Evolutionary conservation across 768 basidiomycete species (phyloP).

Genomic region (Trametes cingulata): DNA sequence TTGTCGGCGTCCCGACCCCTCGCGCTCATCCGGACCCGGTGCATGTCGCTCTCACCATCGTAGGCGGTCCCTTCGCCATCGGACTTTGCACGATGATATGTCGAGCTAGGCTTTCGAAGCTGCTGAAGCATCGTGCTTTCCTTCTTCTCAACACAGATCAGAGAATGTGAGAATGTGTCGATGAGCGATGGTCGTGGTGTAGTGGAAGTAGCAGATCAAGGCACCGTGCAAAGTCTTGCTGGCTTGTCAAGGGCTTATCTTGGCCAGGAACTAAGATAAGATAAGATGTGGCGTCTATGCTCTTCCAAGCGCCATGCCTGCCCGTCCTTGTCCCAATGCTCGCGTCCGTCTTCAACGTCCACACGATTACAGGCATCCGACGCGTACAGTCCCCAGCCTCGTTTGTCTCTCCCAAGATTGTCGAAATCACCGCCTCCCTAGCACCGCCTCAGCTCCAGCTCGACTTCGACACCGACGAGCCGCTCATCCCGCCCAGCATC

Average conservation of each 20-base stretch:
- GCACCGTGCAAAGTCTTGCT: too few relatives aligned
- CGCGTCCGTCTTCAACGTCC: conserved; percentile 24
- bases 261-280: conserved; percentile 1
- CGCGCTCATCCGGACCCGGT: not conserved
- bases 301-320: too few relatives aligned
- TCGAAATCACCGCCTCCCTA: conserved; percentile 18
- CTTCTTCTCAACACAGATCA: not conserved
- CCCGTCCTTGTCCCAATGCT: conserved; percentile 13
- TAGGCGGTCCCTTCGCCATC: not conserved
- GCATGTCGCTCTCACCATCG: not conserved
- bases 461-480: conserved; percentile 21
- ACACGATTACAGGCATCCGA: conserved; percentile 17
- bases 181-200: not conserved
- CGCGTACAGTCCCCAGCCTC: conserved; percentile 29
- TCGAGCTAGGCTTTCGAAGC: not conserved
- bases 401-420: conserved; percentile 29
- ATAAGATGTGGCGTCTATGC: conserved; percentile 11
- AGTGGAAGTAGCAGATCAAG: too few relatives aligned
- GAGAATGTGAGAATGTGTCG: too few relatives aligned
- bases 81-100: not conserved
- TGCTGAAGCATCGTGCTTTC: too few relatives aligned
- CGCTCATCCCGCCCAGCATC: conserved; percentile 24
- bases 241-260: too few relatives aligned
- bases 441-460: conserved; percentile 27
- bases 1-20: not conserved